phyloP scores from a whole-genome alignment of 257 asterid genomes.

The Catharanthus roseus region DNA sequence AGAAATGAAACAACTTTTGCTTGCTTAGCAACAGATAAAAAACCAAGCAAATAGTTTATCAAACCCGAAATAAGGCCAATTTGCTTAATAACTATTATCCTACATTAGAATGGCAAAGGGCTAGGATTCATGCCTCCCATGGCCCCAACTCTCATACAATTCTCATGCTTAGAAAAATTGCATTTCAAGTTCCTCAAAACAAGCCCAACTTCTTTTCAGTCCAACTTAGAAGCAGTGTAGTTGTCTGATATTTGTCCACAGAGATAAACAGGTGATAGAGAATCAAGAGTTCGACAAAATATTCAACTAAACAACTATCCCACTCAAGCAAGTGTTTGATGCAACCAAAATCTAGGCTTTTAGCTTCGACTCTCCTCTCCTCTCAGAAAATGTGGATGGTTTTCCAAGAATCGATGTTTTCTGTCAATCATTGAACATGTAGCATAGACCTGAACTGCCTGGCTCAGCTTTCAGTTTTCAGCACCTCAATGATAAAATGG shows the following conservation, averaged over 20 bases:
- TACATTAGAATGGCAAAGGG: background rate
- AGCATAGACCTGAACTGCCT: background rate
- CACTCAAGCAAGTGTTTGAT: background rate
- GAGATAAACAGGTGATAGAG: background rate
- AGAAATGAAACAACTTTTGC: background rate
- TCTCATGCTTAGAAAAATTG: background rate
- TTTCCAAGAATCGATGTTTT: background rate
- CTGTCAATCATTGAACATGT: background rate
- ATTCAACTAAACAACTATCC: background rate
- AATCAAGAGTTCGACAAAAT: background rate
- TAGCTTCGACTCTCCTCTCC: background rate
- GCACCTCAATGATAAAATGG: too few species aligned
- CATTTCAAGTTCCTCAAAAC: background rate
- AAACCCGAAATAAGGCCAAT: background rate
- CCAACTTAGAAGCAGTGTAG: background rate
- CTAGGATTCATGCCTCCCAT: background rate
- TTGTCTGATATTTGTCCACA: background rate
- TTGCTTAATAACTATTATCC: background rate
- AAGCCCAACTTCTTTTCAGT: background rate
- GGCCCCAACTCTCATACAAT: too few species aligned
- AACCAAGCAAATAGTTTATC: background rate
- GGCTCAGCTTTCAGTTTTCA: background rate
- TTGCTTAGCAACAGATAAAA: background rate
- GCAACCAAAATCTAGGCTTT: background rate
- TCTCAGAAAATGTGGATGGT: background rate